Base-by-base conservation (phyloP, 176 grass and related monocot genomes). In the Calamus simplicifolius region DNA sequence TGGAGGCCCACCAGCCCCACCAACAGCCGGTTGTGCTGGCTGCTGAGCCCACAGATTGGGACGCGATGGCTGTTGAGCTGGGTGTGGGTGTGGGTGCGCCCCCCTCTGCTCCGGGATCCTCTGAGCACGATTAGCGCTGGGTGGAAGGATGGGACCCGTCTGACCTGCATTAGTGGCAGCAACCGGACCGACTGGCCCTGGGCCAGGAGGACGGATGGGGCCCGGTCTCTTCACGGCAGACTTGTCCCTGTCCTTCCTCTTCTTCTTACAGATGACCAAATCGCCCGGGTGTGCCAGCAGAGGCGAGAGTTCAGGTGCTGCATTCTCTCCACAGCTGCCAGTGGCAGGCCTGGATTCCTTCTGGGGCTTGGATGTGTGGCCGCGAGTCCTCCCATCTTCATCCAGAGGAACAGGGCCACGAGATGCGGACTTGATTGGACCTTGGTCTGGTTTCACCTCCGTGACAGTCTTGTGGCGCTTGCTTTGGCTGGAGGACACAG, bases 201-300 rank as follows among this genome's bases (percentile, higher is more conserved):
- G 87, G 58, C 81, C 88, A 3, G 21, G 21, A 23, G 81, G 87
- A 38, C 84, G 88, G 6, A 69, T 75, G 0, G 77, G 70, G 56
- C 70, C 59, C 10, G 59, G 25, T 23, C 51, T 58, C 56, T 62
- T 73, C 21, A 59, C 52, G 1, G 79, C 58, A 56, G 75, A 67
- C 62, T 89, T 90, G 13, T 50, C 58, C 29, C 94, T 74, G 1
- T 98, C 94, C 67, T 90, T 85, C 51, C 94, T 82, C 68, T 85
- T 98, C 84, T 92, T 98, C 84, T 89, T 98, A 18, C 75, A 83
- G 8, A 98, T 91, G 56, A 98, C 74, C 56, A 98, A 67, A 29
- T 98, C 94, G 1, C 84, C 78, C 1, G 94, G 94, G 76, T 98
- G 94, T 0, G 52, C 12, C 55, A 83, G 29, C 49, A 89, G 75